Evolutionary conservation across 352 stramenopile genomes (phyloP).

Genomic region (Globisporangium apiculatum): DNA sequence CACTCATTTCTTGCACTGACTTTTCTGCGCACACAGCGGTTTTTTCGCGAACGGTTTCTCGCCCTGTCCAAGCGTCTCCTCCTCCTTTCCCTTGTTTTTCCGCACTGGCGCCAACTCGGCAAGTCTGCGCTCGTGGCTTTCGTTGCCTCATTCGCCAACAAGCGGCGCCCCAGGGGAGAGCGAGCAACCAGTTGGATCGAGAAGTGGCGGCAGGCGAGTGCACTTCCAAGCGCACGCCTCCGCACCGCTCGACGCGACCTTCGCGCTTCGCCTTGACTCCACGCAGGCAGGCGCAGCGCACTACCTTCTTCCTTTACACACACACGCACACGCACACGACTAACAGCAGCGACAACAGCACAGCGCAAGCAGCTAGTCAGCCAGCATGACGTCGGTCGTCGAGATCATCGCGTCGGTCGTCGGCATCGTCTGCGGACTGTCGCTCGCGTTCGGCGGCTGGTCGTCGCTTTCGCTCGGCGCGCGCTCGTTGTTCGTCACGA

Average conservation of each 20-base stretch:
- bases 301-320: conserved; percentile 23
- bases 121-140: background rate
- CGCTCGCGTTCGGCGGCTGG: conserved; percentile 82
- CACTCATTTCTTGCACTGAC: too few relatives aligned
- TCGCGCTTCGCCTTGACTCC: conserved; percentile 1
- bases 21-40: too few relatives aligned
- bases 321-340: background rate
- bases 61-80: too few relatives aligned
- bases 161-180: conserved; percentile 1
- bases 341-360: conserved; percentile 1
- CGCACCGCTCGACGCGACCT: too few relatives aligned
- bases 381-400: conserved; percentile 21
- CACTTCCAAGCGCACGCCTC: too few relatives aligned
- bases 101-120: too few relatives aligned
- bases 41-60: too few relatives aligned
- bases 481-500: conserved; percentile 75
- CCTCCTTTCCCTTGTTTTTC: too few relatives aligned
- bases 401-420: conserved; percentile 74
- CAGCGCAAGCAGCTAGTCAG: background rate
- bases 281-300: background rate
- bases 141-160: background rate
- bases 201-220: too few relatives aligned
- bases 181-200: conserved; percentile 13
- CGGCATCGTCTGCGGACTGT: conserved; percentile 72
- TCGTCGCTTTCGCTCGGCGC: conserved; percentile 79